Base-by-base conservation (phyloP, 148 eudicot genomes). In the Rhododendron vialii region DNA sequence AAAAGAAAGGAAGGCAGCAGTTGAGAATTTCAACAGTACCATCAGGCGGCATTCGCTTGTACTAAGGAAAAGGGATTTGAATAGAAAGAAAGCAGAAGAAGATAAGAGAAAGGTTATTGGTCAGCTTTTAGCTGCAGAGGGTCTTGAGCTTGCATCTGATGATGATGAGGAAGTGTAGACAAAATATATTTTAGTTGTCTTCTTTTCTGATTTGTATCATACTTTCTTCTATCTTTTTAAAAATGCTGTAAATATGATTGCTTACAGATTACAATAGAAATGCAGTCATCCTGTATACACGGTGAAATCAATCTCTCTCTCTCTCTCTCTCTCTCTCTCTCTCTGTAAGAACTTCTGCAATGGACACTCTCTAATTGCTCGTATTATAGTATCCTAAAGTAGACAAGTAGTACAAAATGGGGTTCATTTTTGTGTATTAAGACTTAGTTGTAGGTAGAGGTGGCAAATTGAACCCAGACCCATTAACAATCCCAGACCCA, bases 121-220 rank as follows among this genome's bases (percentile, higher is more conserved):
- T 85, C 90, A 91, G 80, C 99, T 96, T 87, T 90, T 96, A 55
- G 99, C 98, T 41, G 96, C 94, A 1, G 99, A 96, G 88, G 99
- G 99, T 85, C 92, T 96, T 78, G 99, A 96, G 90, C 93, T 95
- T 80, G 99, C 87, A 50, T 90, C 89, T 10, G 98, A 95, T 85
- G 93, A 89, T 26, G 89, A 95, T 65, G 95, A 94, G 74, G 80
- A 79, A 51, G 48, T 65, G 24, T 85, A 86, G 88, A 53, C 50
- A 80, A 13, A 80, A 17, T 67, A 38, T 15, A 71, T 5, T 10
- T 10, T 63, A 22, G 28, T 63, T 3, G 12, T 69, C 2, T 0
- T 30, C 20, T 13, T 30, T 30, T 71, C 17, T 30, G 15, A 30
- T 4, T 13, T 14, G 76, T 15, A 33, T 71, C 41, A 12, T 71